A percentile compares a stretch with the other conserved stretches of the same genome.
Conservation (phyloP, 2,329 filamentous ascomycete genomes). For the Aspergillus awamori region DNA sequence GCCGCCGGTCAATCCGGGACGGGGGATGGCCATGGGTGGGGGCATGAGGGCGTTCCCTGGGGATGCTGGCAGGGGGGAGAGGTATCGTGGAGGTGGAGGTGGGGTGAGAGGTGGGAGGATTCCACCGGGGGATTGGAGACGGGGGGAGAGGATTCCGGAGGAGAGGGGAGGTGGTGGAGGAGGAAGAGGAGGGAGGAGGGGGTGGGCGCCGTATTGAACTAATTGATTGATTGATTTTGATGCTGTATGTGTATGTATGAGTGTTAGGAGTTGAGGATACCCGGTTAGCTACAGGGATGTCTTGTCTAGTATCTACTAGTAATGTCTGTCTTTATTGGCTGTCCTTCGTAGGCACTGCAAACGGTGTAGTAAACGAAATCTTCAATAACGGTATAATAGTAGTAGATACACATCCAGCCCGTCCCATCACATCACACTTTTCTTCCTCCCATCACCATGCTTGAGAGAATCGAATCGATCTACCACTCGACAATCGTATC, state of each 20-base stretch:
- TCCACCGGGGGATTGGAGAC: constrained; percentile 53
- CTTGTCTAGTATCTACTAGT: neutral
- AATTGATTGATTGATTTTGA: neutral
- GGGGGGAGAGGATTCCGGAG: constrained; percentile 51
- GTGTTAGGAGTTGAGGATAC: constrained; percentile 23
- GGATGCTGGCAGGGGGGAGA: constrained; percentile 46
- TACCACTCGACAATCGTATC: constrained; percentile 83
- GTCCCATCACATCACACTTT: constrained; percentile 10
- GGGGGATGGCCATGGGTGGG: constrained; percentile 42
- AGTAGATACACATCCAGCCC: constrained; percentile 35
- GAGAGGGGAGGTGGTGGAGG: constrained; percentile 31
- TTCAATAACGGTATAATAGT: constrained; percentile 1
- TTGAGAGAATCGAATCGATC: constrained; percentile 1
- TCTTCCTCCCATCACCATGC: neutral
- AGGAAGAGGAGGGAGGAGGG: constrained; percentile 34
- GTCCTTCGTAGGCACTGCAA: neutral
- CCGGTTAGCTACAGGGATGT: neutral
- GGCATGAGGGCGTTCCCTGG: constrained; percentile 49
- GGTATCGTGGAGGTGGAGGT: constrained; percentile 47
- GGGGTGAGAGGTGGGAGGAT: constrained; percentile 48
- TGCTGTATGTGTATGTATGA: neutral
- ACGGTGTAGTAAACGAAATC: neutral
- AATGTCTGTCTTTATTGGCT: neutral
- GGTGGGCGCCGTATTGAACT: constrained; percentile 44
- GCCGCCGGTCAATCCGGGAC: constrained; percentile 57